Conservation (phyloP, 352 stramenopile species). For the Blastocystis sp. region DNA sequence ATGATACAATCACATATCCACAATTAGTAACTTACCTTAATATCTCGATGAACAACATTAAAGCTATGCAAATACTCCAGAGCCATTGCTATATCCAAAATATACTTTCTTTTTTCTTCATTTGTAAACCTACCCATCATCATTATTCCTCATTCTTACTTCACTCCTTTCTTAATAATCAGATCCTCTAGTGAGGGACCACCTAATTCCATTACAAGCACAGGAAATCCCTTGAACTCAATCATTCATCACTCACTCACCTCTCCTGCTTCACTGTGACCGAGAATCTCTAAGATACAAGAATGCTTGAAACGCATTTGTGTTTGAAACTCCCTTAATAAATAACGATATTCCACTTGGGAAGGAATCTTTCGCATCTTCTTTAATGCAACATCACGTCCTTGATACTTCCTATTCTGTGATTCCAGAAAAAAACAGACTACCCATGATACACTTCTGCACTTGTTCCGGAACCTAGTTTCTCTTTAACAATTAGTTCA, state of each 20-base stretch:
- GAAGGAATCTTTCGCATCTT: constrained; percentile 55
- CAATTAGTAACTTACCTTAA: constrained; percentile 70
- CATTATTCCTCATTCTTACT: constrained; percentile 69
- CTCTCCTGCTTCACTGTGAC: constrained; percentile 25
- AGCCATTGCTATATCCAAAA: constrained; percentile 68
- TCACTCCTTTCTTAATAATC: constrained; percentile 2
- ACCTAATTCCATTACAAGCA: constrained; percentile 42
- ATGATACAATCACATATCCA: no score
- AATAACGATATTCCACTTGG: constrained; percentile 22
- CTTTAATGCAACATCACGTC: constrained; percentile 2
- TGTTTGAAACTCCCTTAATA: constrained; percentile 45
- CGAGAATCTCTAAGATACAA: constrained; percentile 40
- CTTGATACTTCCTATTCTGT: constrained; percentile 35
- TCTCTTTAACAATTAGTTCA: constrained; percentile 18
- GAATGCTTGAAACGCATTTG: constrained; percentile 62
- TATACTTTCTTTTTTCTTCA: constrained; percentile 4
- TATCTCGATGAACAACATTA: constrained; percentile 75
- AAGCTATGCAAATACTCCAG: constrained; percentile 74
- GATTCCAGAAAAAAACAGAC: no score
- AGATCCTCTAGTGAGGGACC: constrained; percentile 39
- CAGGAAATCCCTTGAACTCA: neutral
- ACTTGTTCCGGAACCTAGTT: constrained; percentile 22
- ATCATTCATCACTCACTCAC: neutral
- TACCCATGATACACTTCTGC: constrained; percentile 32
- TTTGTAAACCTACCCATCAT: constrained; percentile 73